These are phyloP conservation scores for Phytophthora podocarpi DNA, from an alignment of 352 stramenopile species.

Conservation along the genomic window DNA sequence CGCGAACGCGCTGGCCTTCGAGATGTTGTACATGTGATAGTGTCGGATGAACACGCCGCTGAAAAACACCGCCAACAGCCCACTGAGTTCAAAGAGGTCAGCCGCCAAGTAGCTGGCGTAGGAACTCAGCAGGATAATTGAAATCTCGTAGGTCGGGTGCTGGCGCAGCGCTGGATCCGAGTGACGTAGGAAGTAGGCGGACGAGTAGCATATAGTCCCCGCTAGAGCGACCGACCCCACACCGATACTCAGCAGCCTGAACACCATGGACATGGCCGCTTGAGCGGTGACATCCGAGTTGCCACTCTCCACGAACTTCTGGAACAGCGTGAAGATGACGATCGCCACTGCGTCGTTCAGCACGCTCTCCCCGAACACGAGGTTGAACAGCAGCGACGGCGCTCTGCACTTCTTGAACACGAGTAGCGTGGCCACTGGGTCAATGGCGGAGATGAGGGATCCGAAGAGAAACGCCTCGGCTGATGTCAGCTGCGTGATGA, in stretches of 20 bases:
- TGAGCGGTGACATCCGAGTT: constrained; percentile 45
- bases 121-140: constrained; percentile 72
- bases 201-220: constrained; percentile 60
- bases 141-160: constrained; percentile 76
- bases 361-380: constrained; percentile 93
- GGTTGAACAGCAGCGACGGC: constrained; percentile 89
- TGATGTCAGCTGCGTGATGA: constrained; percentile 73
- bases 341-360: constrained; percentile 92
- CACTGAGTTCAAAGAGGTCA: constrained; percentile 72
- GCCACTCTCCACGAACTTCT: constrained; percentile 60
- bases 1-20: constrained; percentile 51
- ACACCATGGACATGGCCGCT: constrained; percentile 42
- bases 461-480: constrained; percentile 91
- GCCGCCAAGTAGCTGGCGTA: constrained; percentile 78
- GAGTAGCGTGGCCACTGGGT: constrained; percentile 91
- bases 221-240: constrained; percentile 55
- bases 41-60: constrained; percentile 81
- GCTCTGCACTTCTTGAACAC: constrained; percentile 89
- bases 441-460: constrained; percentile 91
- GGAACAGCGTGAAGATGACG: constrained; percentile 78
- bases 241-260: constrained; percentile 53
- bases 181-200: constrained; percentile 57
- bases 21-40: constrained; percentile 80
- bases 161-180: constrained; percentile 54
- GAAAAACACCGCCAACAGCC: constrained; percentile 93